Percentiles rank a stretch among this genome's conserved stretches.
phyloP scores from a whole-genome alignment of 1,284 basidiomycete species.

The Sanghuangporus sanghuang region DNA sequence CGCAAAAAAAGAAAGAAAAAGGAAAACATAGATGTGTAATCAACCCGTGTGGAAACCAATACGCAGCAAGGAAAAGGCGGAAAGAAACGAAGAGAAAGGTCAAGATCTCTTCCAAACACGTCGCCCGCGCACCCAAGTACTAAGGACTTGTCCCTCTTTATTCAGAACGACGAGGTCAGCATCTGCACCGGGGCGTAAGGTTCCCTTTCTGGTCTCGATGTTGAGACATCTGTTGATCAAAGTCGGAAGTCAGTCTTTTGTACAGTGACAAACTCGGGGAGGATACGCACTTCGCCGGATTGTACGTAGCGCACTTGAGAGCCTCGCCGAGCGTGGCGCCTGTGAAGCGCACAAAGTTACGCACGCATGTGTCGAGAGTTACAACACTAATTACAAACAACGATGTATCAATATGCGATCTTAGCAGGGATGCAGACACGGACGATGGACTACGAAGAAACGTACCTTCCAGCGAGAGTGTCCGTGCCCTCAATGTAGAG shows the following conservation, averaged over 20 bases:
- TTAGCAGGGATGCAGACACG: background rate
- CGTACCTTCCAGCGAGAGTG: conserved; percentile 80
- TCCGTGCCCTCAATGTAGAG: conserved; percentile 81
- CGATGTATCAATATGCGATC: background rate
- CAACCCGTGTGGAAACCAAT: background rate
- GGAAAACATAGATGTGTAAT: too few species aligned
- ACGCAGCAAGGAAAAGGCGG: background rate
- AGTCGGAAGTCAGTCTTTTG: background rate
- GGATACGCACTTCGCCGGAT: conserved; percentile 63
- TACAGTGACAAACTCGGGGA: conserved; percentile 1
- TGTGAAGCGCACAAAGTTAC: conserved; percentile 80
- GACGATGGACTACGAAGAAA: conserved; percentile 3
- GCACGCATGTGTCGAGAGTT: conserved; percentile 77
- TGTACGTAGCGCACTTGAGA: conserved; percentile 78
- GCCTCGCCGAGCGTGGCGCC: conserved; percentile 79
- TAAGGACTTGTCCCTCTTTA: conserved; percentile 59
- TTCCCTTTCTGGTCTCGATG: conserved; percentile 76
- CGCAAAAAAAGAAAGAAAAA: too few species aligned
- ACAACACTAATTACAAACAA: conserved; percentile 50
- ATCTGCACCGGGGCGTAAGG: conserved; percentile 72
- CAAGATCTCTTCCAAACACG: conserved; percentile 50
- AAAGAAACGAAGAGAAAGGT: background rate
- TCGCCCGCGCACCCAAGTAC: conserved; percentile 79
- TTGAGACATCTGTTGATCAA: conserved; percentile 60
- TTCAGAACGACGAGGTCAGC: conserved; percentile 80